phyloP scores from a whole-genome alignment of 2,329 filamentous ascomycete species.

The Cercospora citrullina region DNA sequence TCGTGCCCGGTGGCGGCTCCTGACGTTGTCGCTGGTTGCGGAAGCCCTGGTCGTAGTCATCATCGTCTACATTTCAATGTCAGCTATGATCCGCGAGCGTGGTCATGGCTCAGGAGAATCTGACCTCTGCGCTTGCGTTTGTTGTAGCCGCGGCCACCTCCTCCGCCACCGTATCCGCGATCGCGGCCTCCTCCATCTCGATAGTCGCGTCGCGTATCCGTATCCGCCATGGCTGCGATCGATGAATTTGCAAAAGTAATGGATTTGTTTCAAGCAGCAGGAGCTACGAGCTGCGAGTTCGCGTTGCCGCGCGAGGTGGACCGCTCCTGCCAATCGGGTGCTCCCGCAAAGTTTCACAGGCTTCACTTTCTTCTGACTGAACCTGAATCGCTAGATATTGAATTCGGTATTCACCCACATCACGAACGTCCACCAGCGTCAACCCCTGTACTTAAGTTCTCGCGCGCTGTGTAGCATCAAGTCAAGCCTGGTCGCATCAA shows the following conservation, averaged over 20 bases:
- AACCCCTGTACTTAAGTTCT: neutral
- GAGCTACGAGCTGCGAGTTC: neutral
- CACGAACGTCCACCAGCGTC: neutral
- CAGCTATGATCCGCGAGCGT: neutral
- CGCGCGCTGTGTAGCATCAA: neutral
- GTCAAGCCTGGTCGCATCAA: neutral
- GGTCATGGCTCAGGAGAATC: slow-evolving; percentile 24
- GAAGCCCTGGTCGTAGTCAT: slow-evolving; percentile 72
- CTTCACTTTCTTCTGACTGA: slow-evolving; percentile 11
- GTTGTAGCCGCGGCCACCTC: slow-evolving; percentile 49
- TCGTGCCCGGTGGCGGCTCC: slow-evolving; percentile 63
- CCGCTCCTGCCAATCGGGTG: slow-evolving; percentile 2
- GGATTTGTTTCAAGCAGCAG: neutral
- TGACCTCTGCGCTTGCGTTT: slow-evolving; percentile 80
- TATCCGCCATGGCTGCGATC: slow-evolving; percentile 34
- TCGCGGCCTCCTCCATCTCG: slow-evolving; percentile 25
- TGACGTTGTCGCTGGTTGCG: slow-evolving; percentile 72
- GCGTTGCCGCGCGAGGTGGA: neutral
- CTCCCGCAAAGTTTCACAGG: neutral
- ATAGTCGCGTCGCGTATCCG: slow-evolving; percentile 35
- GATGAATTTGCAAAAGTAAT: neutral
- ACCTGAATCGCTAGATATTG: neutral
- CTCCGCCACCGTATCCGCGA: slow-evolving; percentile 45
- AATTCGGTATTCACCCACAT: slow-evolving; percentile 47
- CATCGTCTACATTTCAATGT: slow-evolving; percentile 61